These are phyloP conservation scores for Scheffersomyces titani DNA, from an alignment of 1,139 yeast species.

Conservation along the genomic window DNA sequence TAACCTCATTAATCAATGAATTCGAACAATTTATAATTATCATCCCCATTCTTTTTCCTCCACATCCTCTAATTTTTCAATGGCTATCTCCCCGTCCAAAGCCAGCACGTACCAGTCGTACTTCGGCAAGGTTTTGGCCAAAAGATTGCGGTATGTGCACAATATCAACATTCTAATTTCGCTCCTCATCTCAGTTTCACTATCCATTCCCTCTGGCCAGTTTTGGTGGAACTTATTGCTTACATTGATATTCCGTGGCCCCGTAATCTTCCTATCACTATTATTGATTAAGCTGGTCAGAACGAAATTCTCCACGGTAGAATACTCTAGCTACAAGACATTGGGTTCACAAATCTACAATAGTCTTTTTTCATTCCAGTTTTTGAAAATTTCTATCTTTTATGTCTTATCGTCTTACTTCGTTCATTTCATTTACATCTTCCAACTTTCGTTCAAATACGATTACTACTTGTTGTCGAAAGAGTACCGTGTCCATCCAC, in stretches of 20 bases:
- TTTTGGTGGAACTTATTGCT: constrained; percentile 34
- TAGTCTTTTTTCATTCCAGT: constrained; percentile 44
- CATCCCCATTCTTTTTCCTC: no score
- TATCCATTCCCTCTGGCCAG: constrained; percentile 28
- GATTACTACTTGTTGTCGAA: constrained; percentile 42
- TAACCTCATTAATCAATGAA: no score
- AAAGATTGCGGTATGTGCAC: constrained; percentile 38
- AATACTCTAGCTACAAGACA: constrained; percentile 51
- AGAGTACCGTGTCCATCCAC: constrained; percentile 54
- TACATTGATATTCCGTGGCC: constrained; percentile 29
- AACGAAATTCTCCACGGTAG: constrained; percentile 52
- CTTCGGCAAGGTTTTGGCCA: constrained; percentile 33
- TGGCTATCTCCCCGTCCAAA: constrained; percentile 8
- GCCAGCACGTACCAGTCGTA: constrained; percentile 26
- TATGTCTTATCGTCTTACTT: constrained; percentile 41
- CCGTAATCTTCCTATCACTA: constrained; percentile 31
- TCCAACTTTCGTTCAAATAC: constrained; percentile 27
- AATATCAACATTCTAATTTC: constrained; percentile 33
- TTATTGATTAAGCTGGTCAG: constrained; percentile 49
- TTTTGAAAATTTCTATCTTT: constrained; percentile 32
- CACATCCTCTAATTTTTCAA: neutral
- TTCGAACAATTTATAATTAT: no score
- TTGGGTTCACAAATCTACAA: constrained; percentile 48
- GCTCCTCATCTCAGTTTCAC: constrained; percentile 22
- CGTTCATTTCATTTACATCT: constrained; percentile 31